Conservation (phyloP, 2,329 filamentous ascomycete genomes). For the Stagonosporopsis cucurbitacearum region DNA sequence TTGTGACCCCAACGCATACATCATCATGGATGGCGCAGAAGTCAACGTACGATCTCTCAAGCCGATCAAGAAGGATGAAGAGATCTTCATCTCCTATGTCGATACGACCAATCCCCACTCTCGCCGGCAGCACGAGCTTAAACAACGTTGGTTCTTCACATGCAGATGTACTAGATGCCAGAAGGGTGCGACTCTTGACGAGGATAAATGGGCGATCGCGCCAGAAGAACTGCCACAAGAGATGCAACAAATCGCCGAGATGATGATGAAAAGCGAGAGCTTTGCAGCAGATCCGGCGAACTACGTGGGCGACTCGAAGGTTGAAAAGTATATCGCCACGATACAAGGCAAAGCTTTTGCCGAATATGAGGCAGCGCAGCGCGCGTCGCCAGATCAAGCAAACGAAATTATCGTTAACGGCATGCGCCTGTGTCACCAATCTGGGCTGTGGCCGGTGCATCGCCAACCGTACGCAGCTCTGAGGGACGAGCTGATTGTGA, state of each 20-base stretch:
- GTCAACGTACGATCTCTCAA: slow-evolving; percentile 60
- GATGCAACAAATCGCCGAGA: slow-evolving; percentile 31
- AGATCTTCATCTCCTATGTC: slow-evolving; percentile 68
- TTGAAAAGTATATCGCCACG: slow-evolving; percentile 37
- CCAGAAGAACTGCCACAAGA: slow-evolving; percentile 36
- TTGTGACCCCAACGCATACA: slow-evolving; percentile 65
- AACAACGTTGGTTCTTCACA: slow-evolving; percentile 63
- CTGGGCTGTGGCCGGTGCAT: slow-evolving; percentile 55
- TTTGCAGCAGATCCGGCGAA: slow-evolving; percentile 30
- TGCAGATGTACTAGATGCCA: slow-evolving; percentile 63
- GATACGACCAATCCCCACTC: slow-evolving; percentile 61
- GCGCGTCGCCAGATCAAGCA: slow-evolving; percentile 35
- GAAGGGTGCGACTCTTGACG: slow-evolving; percentile 40
- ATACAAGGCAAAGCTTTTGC: slow-evolving; percentile 37
- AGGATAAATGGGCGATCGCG: slow-evolving; percentile 52
- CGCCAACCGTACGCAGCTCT: slow-evolving; percentile 63
- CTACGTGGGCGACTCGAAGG: slow-evolving; percentile 31
- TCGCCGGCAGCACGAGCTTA: slow-evolving; percentile 61
- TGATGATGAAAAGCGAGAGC: slow-evolving; percentile 22
- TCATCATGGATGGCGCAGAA: slow-evolving; percentile 62
- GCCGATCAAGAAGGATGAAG: slow-evolving; percentile 61
- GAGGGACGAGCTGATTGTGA: slow-evolving; percentile 60
- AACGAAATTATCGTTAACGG: slow-evolving; percentile 47
- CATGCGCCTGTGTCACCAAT: slow-evolving; percentile 51
- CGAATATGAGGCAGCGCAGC: slow-evolving; percentile 34